Evolutionary conservation across 1,284 basidiomycete genomes (phyloP).

Genomic region (Ceratobasidium sp.): DNA sequence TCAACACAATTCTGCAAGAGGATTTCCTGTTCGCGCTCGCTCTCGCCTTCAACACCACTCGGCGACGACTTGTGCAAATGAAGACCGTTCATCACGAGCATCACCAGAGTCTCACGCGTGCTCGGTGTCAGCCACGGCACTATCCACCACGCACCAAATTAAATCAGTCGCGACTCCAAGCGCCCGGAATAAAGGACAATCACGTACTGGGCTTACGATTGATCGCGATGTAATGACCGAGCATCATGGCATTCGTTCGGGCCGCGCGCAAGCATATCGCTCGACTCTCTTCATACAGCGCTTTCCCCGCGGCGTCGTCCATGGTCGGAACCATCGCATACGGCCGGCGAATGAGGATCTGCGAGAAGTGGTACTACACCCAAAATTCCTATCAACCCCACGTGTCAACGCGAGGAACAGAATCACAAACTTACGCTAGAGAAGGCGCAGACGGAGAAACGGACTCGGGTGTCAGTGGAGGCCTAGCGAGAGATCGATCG

Average conservation of each 20-base stretch:
- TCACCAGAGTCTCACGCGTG: constrained; percentile 41
- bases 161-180: neutral
- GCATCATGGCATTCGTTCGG: constrained; percentile 30
- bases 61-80: constrained; percentile 15
- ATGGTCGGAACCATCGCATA: constrained; percentile 34
- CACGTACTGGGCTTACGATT: constrained; percentile 36
- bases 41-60: neutral
- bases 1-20: constrained; percentile 35
- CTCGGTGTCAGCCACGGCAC: constrained; percentile 38
- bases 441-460: constrained; percentile 35
- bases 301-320: constrained; percentile 20
- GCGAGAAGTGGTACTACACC: constrained; percentile 32
- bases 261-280: constrained; percentile 34
- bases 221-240: constrained; percentile 37
- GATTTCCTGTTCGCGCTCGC: constrained; percentile 6
- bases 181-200: constrained; percentile 22
- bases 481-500: constrained; percentile 24
- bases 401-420: constrained; percentile 22
- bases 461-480: constrained; percentile 32
- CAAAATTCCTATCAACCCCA: constrained; percentile 4
- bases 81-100: constrained; percentile 43
- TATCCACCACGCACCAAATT: constrained; percentile 17
- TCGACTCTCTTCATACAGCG: constrained; percentile 38
- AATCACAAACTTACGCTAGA: constrained; percentile 24
- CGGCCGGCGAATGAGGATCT: constrained; percentile 38